Evolutionary conservation across 2,329 filamentous ascomycete genomes (phyloP), one percentile per base, ranked within the genome.

Genomic region (Lachnellula subtilissima): DNA sequence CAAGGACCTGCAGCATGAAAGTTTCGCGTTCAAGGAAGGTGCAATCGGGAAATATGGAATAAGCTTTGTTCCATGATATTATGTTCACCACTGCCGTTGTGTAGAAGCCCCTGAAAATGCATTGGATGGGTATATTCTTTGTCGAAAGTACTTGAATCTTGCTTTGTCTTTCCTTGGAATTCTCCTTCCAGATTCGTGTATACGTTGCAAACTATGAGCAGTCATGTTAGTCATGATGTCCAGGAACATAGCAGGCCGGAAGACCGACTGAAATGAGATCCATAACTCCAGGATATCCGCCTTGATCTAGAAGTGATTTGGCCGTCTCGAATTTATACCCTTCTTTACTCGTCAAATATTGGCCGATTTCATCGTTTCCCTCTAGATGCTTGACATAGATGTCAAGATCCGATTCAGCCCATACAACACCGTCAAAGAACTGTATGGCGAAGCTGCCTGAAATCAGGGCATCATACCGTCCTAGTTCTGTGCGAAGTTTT

Each of bases 351-450:
- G 1, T 22, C 15, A 45, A 9, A 19, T 23, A 45, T 19, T 23
- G 1, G n/a, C 42, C 42, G n/a, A 45, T 45, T 19, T 3, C 17
- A 3, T 23, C 37, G 7, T 32, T 11, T 17, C 43, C 22, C n/a
- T 48, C 35, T 25, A 17, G 19, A 45, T 23, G 15, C 11, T 54
- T 28, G 8, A 58, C 45, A 25, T 53, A 59, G 4, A 55, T 53
- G 28, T 59, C 56, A 15, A 56, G 50, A 52, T 59, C 53, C 11
- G 56, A 54, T 8, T 55, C 53, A 15, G 51, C 25, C 56, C 56
- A 59, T n/a, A 54, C 42, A 11, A 46, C 40, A n/a, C 45, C 43
- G 35, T 55, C 50, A 25, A 59, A 54, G 42, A 59, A 56, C 49
- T 59, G 42, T 12, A 54, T 45, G 12, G 37, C 52, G 35, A 54